Conservation (phyloP, 176 grass and related monocot species). For the Secale cereale region DNA sequence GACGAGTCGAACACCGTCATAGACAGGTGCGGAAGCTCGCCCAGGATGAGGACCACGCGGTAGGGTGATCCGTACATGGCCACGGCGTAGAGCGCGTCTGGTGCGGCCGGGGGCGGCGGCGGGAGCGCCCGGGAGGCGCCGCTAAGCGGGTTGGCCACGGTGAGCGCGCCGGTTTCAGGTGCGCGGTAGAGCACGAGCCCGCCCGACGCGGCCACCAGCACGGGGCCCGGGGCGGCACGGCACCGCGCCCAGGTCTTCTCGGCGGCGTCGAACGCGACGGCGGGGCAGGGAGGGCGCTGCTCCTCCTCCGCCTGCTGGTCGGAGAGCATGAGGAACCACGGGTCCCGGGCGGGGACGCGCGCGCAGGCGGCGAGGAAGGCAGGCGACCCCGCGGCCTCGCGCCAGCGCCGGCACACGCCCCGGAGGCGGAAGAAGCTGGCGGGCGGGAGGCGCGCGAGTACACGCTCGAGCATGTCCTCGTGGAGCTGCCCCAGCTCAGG, state of each 20-base stretch:
- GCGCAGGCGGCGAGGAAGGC: constrained; percentile 73
- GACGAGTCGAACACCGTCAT: constrained; percentile 48
- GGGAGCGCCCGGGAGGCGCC: constrained; percentile 64
- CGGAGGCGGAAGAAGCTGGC: constrained; percentile 73
- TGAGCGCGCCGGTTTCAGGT: constrained; percentile 24
- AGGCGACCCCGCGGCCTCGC: constrained; percentile 37
- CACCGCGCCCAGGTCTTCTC: constrained; percentile 32
- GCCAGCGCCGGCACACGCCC: constrained; percentile 60
- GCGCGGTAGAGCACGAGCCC: constrained; percentile 68
- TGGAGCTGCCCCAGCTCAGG: constrained; percentile 49
- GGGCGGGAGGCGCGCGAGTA: constrained; percentile 65
- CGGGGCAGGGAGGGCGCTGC: not conserved
- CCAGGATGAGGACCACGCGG: constrained; percentile 55
- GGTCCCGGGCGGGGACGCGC: constrained; percentile 39
- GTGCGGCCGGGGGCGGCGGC: not conserved
- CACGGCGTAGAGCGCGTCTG: constrained; percentile 46
- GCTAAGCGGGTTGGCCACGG: constrained; percentile 70
- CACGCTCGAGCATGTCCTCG: constrained; percentile 76
- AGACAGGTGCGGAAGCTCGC: constrained; percentile 57
- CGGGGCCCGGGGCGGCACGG: constrained; percentile 21
- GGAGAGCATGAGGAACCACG: constrained; percentile 84
- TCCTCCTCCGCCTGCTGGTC: constrained; percentile 5
- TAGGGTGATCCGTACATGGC: constrained; percentile 57
- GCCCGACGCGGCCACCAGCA: constrained; percentile 65
- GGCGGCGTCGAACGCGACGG: constrained; percentile 40